phyloP scores from a whole-genome alignment of 768 basidiomycete genomes.

The Leccinellum albellum region DNA sequence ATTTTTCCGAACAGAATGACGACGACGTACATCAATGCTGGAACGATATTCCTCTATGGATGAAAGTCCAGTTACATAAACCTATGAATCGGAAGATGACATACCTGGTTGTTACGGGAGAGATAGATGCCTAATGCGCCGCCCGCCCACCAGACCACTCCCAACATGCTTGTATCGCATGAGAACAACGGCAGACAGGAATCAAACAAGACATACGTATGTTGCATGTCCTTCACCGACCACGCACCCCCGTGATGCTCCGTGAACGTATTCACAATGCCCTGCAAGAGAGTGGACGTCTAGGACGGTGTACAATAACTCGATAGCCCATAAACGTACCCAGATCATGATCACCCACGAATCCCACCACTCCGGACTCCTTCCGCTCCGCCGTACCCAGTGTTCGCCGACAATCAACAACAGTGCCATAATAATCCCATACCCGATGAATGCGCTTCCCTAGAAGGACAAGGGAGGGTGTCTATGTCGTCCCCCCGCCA shows the following conservation, averaged over 20 bases:
- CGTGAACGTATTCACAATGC: conserved; percentile 84
- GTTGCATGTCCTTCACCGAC: conserved; percentile 94
- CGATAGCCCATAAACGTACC: conserved; percentile 35
- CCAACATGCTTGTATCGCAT: conserved; percentile 47
- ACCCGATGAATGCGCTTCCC: conserved; percentile 88
- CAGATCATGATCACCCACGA: conserved; percentile 61
- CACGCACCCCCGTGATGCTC: conserved; percentile 79
- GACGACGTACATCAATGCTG: conserved; percentile 67
- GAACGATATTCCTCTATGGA: conserved; percentile 69
- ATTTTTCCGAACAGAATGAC: neutral
- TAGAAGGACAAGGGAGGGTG: conserved; percentile 6
- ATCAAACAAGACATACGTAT: conserved; percentile 58
- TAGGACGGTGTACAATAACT: neutral
- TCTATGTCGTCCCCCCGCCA: conserved; percentile 10
- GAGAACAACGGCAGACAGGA: neutral
- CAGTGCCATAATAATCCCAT: conserved; percentile 77
- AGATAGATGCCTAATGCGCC: conserved; percentile 86
- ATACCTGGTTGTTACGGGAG: conserved; percentile 69
- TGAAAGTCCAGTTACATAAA: neutral
- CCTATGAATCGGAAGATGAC: conserved; percentile 11
- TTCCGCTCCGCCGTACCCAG: conserved; percentile 68
- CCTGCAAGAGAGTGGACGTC: conserved; percentile 4
- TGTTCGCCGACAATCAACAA: conserved; percentile 71
- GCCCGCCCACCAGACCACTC: conserved; percentile 74
- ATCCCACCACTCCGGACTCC: conserved; percentile 84